Evolutionary conservation across 352 stramenopile species (phyloP), one percentile per base, ranked within the genome.

Genomic region (Pythium biforme): DNA sequence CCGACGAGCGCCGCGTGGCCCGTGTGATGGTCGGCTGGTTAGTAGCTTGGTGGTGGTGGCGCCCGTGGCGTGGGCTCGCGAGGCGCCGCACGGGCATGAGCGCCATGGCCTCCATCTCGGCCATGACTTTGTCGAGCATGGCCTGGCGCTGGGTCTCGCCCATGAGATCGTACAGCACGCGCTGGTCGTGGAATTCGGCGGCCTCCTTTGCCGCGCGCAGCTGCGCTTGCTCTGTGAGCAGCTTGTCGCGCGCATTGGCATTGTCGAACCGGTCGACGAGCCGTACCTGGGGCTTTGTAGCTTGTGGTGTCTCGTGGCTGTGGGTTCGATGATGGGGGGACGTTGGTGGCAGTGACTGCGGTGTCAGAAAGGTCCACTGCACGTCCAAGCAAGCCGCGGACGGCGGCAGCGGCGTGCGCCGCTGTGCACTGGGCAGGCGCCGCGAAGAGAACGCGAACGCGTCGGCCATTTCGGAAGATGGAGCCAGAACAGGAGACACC

Each of bases 131-230:
- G 55, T 81, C 72, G 5, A 90, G 65, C 71, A 88, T 75, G 0
- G 69, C 77, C 67, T 88, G 72, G 3, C 81, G 76, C 39, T 90
- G 81, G 1, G 76, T 87, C 49, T 88, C 78, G 0, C 81, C 81
- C 43, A 78, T 73, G 37, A 90, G 72, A 46, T 87, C 74, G 40
- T 83, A 74, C 15, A 85, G 55, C 15, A 74, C 73, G 8, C 72
- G 71, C 27, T 70, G 59, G 3, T 68, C 52, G 7, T 71, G 59
- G 31, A 37, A 12, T 14, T 70, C 55, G 0, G 26, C 43, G 1
- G 54, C 29, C 25, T 70, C 61, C 20, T 70, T 50, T 12, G 49
- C 26, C 14, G 26, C 55, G 15, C 64, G 53, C 4, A 47, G 56
- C 19, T 59, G 41, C 11, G 50, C 20, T 25, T 75, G 66, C 60